Conservation (phyloP, 2,329 filamentous ascomycete genomes). For the Phaeosphaeriaceae sp. region DNA sequence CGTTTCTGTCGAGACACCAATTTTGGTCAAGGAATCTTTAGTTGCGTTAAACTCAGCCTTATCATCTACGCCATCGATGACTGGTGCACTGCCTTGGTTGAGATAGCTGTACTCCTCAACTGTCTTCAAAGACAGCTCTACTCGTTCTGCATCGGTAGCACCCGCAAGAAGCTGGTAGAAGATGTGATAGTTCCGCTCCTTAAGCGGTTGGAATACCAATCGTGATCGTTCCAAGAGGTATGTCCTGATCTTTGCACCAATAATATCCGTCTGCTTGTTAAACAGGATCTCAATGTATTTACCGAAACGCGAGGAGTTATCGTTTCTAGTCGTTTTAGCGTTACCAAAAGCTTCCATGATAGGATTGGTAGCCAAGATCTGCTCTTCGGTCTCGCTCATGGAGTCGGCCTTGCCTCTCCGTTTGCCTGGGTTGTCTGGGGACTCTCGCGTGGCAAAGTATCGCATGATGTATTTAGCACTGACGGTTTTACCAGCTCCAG, state of each 20-base stretch:
- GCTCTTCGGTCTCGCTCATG: conserved; percentile 98
- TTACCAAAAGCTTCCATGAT: conserved; percentile 99
- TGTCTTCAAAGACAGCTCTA: conserved; percentile 78
- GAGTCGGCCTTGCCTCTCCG: conserved; percentile 76
- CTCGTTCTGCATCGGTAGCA: conserved; percentile 80
- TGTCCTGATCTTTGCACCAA: conserved; percentile 95
- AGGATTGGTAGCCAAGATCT: conserved; percentile 96
- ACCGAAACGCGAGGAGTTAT: conserved; percentile 98
- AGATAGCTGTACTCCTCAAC: conserved; percentile 94
- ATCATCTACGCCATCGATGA: conserved; percentile 94
- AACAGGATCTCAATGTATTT: conserved; percentile 99
- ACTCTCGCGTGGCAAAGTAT: conserved; percentile 97
- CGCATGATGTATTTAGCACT: conserved; percentile 99
- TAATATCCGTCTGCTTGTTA: conserved; percentile 91
- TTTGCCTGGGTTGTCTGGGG: conserved; percentile 82
- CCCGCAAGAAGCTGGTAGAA: conserved; percentile 98
- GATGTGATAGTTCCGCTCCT: conserved; percentile 98
- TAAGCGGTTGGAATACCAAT: conserved; percentile 94
- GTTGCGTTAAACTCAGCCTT: conserved; percentile 92
- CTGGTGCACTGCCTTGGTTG: conserved; percentile 90
- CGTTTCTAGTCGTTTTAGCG: conserved; percentile 98
- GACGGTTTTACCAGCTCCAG: conserved; percentile 97
- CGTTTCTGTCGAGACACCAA: conserved; percentile 76
- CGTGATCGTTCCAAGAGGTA: conserved; percentile 95
- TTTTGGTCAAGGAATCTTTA: conserved; percentile 82